These are phyloP conservation scores for Syzygium jambos DNA, from an alignment of 345 rosid genomes.

Conservation along the genomic window DNA sequence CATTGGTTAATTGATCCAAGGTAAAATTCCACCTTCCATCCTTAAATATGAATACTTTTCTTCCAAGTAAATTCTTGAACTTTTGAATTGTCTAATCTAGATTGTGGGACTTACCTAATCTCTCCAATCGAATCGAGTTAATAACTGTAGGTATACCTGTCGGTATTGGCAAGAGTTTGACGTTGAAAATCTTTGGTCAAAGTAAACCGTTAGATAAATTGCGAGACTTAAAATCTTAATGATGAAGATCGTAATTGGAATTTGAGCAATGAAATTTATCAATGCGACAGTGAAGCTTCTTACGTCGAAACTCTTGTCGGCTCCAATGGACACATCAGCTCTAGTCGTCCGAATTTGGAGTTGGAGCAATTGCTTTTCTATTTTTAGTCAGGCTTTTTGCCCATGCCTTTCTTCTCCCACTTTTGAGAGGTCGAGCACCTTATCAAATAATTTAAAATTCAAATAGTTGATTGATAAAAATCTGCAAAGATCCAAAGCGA, in stretches of 20 bases:
- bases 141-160: no score
- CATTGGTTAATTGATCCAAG: not conserved
- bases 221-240: no score
- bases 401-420: not conserved
- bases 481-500: not conserved
- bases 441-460: not conserved
- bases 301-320: not conserved
- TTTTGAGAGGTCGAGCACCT: no score
- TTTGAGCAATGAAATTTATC: not conserved
- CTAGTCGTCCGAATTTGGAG: not conserved
- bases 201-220: not conserved
- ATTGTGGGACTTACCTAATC: not conserved
- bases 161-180: not conserved
- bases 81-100: not conserved
- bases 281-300: not conserved
- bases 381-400: not conserved
- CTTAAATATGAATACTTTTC: not conserved
- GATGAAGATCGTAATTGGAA: not conserved
- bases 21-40: not conserved
- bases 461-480: not conserved
- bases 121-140: not conserved
- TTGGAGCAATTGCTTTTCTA: not conserved
- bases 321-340: not conserved
- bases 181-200: not conserved
- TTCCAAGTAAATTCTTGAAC: not conserved